Percentiles rank a stretch among this genome's conserved stretches.
phyloP scores from a whole-genome alignment of 352 stramenopile genomes.

The Pythium pyrilobum region DNA sequence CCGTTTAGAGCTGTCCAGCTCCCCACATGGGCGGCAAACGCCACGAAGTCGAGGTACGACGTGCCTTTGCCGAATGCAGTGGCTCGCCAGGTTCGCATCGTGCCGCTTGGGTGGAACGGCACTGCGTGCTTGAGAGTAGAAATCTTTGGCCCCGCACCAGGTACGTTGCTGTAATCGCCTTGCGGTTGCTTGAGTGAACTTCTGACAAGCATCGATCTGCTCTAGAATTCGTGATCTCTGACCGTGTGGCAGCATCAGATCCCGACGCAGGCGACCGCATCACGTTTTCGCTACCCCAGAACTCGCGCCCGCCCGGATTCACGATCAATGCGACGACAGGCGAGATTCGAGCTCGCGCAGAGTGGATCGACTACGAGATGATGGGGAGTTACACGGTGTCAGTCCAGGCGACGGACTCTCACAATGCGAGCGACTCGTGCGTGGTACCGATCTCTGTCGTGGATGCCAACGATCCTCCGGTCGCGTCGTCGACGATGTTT shows the following conservation, averaged over 20 bases:
- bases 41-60: neutral
- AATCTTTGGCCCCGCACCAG: constrained; percentile 32
- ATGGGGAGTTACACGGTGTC: neutral
- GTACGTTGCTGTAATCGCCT: constrained; percentile 9
- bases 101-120: constrained; percentile 33
- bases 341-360: constrained; percentile 1
- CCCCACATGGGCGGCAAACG: neutral
- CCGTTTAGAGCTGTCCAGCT: constrained; percentile 5
- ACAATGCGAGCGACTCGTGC: constrained; percentile 5
- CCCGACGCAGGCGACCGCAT: constrained; percentile 11
- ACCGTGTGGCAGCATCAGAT: constrained; percentile 8
- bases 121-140: constrained; percentile 39
- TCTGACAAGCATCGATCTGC: neutral
- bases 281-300: neutral
- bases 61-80: constrained; percentile 26
- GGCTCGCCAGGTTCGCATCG: constrained; percentile 32
- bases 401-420: constrained; percentile 1
- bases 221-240: constrained; percentile 5
- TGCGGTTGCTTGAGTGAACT: neutral
- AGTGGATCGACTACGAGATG: constrained; percentile 25
- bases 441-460: neutral
- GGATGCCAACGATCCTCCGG: constrained; percentile 18
- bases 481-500: neutral
- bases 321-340: constrained; percentile 10
- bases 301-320: constrained; percentile 13